Evolutionary conservation across 768 basidiomycete genomes (phyloP).

Genomic region (Mycena floridula): DNA sequence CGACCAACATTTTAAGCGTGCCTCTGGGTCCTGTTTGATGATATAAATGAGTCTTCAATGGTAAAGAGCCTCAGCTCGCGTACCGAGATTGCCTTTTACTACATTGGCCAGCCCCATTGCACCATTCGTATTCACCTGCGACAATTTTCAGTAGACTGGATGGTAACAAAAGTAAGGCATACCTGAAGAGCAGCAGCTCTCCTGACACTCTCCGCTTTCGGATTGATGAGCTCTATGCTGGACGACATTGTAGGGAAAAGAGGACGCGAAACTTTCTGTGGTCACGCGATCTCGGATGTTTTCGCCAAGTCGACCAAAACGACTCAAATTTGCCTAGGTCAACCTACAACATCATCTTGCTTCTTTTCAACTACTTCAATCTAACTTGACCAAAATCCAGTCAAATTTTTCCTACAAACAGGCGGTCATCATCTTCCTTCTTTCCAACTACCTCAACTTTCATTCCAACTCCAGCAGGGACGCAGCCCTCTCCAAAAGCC

Average conservation of each 20-base stretch:
- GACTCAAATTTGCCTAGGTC: no score
- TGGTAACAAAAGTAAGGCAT: conserved; percentile 13
- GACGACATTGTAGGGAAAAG: conserved; percentile 44
- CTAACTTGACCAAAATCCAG: no score
- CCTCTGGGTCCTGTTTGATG: conserved; percentile 76
- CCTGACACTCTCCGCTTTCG: conserved; percentile 90
- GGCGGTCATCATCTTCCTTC: conserved; percentile 29
- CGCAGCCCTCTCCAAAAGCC: conserved; percentile 68
- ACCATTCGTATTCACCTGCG: conserved; percentile 83
- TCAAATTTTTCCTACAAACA: conserved; percentile 29
- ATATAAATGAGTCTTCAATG: conserved; percentile 1
- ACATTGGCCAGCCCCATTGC: conserved; percentile 97
- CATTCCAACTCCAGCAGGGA: conserved; percentile 73
- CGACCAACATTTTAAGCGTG: conserved; percentile 98
- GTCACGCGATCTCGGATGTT: no score
- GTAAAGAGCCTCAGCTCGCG: conserved; percentile 16
- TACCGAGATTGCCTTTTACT: conserved; percentile 95
- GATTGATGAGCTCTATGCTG: conserved; percentile 93
- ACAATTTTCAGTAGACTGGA: conserved; percentile 13
- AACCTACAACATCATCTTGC: no score
- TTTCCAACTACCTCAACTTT: conserved; percentile 53
- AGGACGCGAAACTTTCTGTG: no score
- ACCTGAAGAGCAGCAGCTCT: conserved; percentile 91
- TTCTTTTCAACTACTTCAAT: no score
- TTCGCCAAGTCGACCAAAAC: no score